Evolutionary conservation across 2,329 filamentous ascomycete species (phyloP).

Genomic region (Chrysoporthe austroafricana): DNA sequence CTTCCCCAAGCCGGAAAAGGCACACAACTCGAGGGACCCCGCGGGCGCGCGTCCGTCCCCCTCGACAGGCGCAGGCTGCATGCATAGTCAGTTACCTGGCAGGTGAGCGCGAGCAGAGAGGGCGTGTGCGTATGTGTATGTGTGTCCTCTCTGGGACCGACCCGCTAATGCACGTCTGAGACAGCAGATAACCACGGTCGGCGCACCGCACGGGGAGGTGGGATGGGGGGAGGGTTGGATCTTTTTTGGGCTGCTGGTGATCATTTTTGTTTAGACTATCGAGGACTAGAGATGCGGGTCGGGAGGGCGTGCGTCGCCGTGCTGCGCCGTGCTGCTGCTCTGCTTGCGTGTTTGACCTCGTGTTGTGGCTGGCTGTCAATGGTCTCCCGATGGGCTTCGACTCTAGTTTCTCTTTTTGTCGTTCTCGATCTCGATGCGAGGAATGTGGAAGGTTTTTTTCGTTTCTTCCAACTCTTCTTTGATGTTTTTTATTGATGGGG

Average conservation of each 20-base stretch:
- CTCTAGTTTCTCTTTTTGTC: slow-evolving; percentile 1
- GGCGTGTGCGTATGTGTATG: too few relatives aligned
- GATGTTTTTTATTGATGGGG: neutral
- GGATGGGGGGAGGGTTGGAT: neutral
- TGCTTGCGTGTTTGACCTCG: neutral
- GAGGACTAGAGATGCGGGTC: slow-evolving; percentile 11
- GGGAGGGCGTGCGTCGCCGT: neutral
- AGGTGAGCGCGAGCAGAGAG: too few relatives aligned
- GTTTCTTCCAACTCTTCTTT: neutral
- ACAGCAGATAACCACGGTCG: neutral
- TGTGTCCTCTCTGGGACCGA: neutral
- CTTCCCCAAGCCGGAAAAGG: neutral
- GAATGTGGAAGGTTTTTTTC: neutral
- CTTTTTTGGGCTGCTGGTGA: neutral
- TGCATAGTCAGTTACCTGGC: too few relatives aligned
- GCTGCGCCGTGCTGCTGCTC: too few relatives aligned
- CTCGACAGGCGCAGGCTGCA: too few relatives aligned
- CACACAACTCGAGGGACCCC: too few relatives aligned
- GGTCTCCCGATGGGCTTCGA: neutral
- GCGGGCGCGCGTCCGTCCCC: too few relatives aligned
- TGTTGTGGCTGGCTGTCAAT: slow-evolving; percentile 8
- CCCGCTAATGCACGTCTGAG: slow-evolving; percentile 15
- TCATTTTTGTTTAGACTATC: slow-evolving; percentile 9
- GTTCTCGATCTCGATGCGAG: neutral
- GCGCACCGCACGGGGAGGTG: too few relatives aligned